Evolutionary conservation across 2,329 filamentous ascomycete genomes (phyloP), one percentile per base, ranked within the genome.

Genomic region (Aspergillus pseudoglaucus): DNA sequence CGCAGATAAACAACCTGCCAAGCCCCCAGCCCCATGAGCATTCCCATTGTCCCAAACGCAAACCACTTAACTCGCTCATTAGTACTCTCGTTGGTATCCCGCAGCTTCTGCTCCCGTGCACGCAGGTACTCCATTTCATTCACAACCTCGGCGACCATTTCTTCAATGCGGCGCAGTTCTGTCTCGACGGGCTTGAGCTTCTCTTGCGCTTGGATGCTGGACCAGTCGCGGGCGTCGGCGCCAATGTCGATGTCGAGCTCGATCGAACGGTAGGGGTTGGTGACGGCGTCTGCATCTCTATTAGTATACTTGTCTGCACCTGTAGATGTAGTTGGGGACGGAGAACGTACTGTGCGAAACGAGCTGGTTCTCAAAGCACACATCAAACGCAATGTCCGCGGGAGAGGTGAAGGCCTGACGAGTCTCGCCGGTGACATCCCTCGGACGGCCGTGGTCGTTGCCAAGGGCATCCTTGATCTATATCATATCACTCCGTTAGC

Each of bases 61-160:
- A 98, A 98, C 90, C 89, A 97, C 78, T 97, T 98, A 64, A 98
- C 93, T 50, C 93, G 83, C 74, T 87, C 93, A 75, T 98, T 98
- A 57, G 93, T 98, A 78, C 91, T 97, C 84, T 98, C 93, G 72
- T 98, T 98, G 59, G 93, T 98, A 75, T 98, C 91, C 68, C 93
- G 81, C 61, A 98, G 80, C 77, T 89, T 95, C 81, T 95, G 90
- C 78, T 98, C 93, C 61, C 93, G 82, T 35, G 71, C 62, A 57
- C 93, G 82, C 61, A 98, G 81, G 74, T 97, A 98, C 56, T 97
- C 91, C 91, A 98, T 95, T 79, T 97, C 91, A 54, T 72, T 72
- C 43, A 96, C 91, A 55, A 97, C 83, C 75, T 97, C 91, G 56
- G 77, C 79, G 35, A 95, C 87, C 66, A 91, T 80, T 74, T 96